Percentiles rank a stretch among this genome's conserved stretches.
These are phyloP conservation scores for Gnomoniopsis sp. DNA, from an alignment of 2,329 filamentous ascomycete species.

Conservation along the genomic window DNA sequence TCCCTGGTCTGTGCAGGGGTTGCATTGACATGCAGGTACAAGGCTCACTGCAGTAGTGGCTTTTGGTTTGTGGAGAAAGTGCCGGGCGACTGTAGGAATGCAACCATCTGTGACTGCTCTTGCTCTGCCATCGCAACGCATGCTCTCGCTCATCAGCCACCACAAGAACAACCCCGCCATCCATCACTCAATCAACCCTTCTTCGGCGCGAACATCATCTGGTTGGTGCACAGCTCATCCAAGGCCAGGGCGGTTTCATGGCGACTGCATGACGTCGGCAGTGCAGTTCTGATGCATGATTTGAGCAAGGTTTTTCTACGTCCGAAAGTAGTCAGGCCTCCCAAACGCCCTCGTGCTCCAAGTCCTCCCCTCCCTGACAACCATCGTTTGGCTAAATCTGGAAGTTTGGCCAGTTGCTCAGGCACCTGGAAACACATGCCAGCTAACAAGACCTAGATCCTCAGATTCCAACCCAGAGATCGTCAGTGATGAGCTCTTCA, in stretches of 20 bases:
- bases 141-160: neutral
- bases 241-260: neutral
- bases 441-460: no score
- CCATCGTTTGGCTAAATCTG: neutral
- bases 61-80: neutral
- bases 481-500: neutral
- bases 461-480: neutral
- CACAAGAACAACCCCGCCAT: neutral
- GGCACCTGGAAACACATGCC: neutral
- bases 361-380: neutral
- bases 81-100: neutral
- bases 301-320: neutral
- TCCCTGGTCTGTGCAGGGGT: neutral
- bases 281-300: constrained; percentile 6
- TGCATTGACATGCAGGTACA: constrained; percentile 12
- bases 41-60: neutral
- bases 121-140: neutral
- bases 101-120: neutral
- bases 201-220: neutral
- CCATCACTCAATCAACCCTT: neutral
- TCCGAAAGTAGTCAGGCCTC: neutral
- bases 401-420: neutral
- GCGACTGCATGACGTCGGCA: neutral
- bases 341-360: neutral
- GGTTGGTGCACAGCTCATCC: neutral